These are phyloP conservation scores for Hygrocybe coccinea DNA, from an alignment of 768 basidiomycete genomes.

Conservation along the genomic window DNA sequence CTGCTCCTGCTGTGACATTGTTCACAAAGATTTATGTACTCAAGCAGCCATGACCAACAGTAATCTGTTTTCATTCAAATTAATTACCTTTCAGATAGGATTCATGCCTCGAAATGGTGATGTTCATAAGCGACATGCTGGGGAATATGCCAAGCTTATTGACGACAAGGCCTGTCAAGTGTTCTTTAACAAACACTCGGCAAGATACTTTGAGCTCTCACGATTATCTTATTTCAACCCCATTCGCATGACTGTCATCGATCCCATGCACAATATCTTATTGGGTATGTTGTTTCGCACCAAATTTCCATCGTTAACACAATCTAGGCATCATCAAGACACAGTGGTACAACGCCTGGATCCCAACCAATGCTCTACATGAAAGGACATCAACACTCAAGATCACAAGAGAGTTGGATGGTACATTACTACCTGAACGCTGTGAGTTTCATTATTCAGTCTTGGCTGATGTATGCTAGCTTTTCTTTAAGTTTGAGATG, in stretches of 20 bases:
- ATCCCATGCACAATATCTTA: conserved; percentile 33
- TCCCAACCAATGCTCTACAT: conserved; percentile 14
- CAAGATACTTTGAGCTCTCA: conserved; percentile 16
- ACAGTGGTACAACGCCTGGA: conserved; percentile 23
- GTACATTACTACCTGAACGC: conserved; percentile 9
- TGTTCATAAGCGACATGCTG: background rate
- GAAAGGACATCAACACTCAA: conserved; percentile 12
- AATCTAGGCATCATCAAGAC: conserved; percentile 22
- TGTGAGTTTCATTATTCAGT: conserved; percentile 3
- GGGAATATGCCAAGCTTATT: background rate
- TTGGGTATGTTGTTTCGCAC: conserved; percentile 14
- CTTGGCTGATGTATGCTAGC: background rate
- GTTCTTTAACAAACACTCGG: background rate
- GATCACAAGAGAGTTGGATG: conserved; percentile 5
- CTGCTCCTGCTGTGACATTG: conserved; percentile 27
- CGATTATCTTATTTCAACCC: conserved; percentile 29
- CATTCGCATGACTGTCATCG: conserved; percentile 24
- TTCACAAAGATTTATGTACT: conserved; percentile 16
- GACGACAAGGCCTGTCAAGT: background rate
- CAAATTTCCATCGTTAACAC: background rate
- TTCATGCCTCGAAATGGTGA: background rate
- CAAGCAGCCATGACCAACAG: conserved; percentile 16
- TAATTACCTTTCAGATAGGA: background rate
- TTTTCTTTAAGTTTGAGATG: conserved; percentile 1
- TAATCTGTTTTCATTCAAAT: background rate